Percentiles rank a stretch among this genome's conserved stretches.
phyloP scores from a whole-genome alignment of 345 rosid species.

The Rhodamnia rubescens region DNA sequence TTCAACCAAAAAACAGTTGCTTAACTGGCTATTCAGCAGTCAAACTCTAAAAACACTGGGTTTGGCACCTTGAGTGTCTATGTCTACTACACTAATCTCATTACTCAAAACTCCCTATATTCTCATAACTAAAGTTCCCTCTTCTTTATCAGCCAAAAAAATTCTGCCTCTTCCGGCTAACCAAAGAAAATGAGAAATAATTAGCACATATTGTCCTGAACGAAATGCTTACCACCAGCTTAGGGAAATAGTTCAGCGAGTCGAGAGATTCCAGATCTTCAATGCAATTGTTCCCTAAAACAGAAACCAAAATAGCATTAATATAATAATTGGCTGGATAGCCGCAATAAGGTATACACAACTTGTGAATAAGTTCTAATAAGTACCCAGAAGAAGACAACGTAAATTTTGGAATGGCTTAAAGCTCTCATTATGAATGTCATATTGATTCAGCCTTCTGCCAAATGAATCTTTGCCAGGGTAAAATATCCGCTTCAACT shows the following conservation, averaged over 20 bases:
- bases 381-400: constrained; percentile 79
- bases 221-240: constrained; percentile 50
- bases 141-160: not conserved
- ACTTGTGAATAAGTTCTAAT: not conserved
- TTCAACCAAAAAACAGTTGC: not conserved
- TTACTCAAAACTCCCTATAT: not conserved
- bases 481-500: constrained; percentile 39
- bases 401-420: constrained; percentile 52
- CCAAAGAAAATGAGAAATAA: not conserved
- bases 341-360: not conserved
- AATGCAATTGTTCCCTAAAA: constrained; percentile 62
- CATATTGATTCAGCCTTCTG: not conserved
- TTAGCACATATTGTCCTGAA: not conserved
- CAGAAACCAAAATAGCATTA: not conserved
- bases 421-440: constrained; percentile 17
- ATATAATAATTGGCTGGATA: not conserved
- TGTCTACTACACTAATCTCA: not conserved
- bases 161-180: not conserved
- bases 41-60: not conserved
- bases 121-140: not conserved
- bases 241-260: constrained; percentile 54
- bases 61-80: not conserved
- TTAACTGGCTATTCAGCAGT: not conserved
- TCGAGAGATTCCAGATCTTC: constrained; percentile 57
- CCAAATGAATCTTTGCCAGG: constrained; percentile 21